Conservation (phyloP, 495 filamentous ascomycete species). For the Mytilinidion resinicola region DNA sequence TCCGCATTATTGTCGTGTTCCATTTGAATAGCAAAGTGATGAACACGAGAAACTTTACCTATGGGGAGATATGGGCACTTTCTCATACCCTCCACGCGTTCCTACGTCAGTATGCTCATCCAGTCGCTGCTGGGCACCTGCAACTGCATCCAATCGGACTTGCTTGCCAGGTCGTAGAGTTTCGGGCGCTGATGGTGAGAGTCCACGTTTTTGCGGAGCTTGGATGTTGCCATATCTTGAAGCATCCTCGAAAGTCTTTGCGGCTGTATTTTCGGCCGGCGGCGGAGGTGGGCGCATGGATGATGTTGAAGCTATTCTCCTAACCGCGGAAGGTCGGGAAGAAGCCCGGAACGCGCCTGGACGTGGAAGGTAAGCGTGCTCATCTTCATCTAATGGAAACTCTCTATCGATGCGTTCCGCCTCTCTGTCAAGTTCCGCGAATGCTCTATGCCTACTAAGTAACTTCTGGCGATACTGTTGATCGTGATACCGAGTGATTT, state of each 20-base stretch:
- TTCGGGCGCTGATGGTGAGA: too few species aligned
- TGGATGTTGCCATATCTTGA: background rate
- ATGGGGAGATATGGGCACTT: background rate
- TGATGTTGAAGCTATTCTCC: constrained; percentile 1
- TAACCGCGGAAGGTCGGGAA: constrained; percentile 9
- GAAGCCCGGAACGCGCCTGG: constrained; percentile 14
- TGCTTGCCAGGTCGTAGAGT: background rate
- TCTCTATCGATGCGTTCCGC: constrained; percentile 35
- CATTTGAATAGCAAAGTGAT: background rate
- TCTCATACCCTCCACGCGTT: background rate
- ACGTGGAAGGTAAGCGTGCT: constrained; percentile 13
- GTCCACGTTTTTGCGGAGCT: too few species aligned
- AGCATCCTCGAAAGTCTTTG: background rate
- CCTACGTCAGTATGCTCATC: background rate
- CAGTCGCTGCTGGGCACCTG: background rate
- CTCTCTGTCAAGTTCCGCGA: constrained; percentile 41
- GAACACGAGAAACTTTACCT: background rate
- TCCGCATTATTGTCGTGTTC: too few species aligned
- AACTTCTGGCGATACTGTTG: constrained; percentile 42
- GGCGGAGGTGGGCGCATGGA: constrained; percentile 16
- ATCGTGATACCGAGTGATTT: constrained; percentile 54
- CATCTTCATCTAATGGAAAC: constrained; percentile 31
- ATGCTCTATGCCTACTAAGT: constrained; percentile 42
- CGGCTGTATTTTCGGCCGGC: background rate
- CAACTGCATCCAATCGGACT: background rate